Evolutionary conservation across 1,139 yeast species (phyloP).

Genomic region (Diutina pseudorugosa): DNA sequence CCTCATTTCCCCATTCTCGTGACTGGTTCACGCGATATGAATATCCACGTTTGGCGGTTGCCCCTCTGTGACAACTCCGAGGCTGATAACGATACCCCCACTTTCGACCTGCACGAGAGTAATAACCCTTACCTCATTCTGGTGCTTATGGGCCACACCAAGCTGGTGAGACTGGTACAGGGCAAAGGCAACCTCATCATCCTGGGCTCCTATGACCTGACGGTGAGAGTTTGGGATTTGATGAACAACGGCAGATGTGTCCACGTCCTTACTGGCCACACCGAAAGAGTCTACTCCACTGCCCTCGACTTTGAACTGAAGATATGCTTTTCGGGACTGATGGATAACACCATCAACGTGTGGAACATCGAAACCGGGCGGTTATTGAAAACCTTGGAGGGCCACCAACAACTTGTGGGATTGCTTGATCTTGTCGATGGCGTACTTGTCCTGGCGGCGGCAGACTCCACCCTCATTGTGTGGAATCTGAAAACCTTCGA

Average conservation of each 20-base stretch:
- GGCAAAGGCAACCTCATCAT: conserved; percentile 78
- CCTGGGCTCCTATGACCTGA: conserved; percentile 85
- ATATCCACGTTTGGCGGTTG: conserved; percentile 79
- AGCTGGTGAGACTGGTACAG: conserved; percentile 77
- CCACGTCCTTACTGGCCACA: conserved; percentile 71
- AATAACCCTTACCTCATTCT: conserved; percentile 63
- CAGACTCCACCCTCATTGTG: conserved; percentile 80
- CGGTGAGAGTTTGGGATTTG: conserved; percentile 88
- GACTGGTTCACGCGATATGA: conserved; percentile 87
- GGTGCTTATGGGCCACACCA: conserved; percentile 75
- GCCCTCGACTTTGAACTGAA: conserved; percentile 65
- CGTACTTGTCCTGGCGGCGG: conserved; percentile 89
- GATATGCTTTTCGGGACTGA: conserved; percentile 83
- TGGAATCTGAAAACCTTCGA: conserved; percentile 85
- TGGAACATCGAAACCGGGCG: conserved; percentile 83
- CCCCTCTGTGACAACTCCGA: conserved; percentile 28
- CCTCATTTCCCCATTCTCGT: conserved; percentile 59
- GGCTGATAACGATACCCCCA: conserved; percentile 26
- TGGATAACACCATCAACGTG: conserved; percentile 79
- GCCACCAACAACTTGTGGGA: conserved; percentile 87
- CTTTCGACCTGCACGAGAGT: conserved; percentile 24
- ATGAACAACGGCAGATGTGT: conserved; percentile 57
- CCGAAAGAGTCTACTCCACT: conserved; percentile 78
- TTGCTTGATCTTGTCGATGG: conserved; percentile 67
- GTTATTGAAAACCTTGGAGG: conserved; percentile 53